Base-by-base conservation (phyloP, 2,329 filamentous ascomycete genomes). In the Penicillium sp. region DNA sequence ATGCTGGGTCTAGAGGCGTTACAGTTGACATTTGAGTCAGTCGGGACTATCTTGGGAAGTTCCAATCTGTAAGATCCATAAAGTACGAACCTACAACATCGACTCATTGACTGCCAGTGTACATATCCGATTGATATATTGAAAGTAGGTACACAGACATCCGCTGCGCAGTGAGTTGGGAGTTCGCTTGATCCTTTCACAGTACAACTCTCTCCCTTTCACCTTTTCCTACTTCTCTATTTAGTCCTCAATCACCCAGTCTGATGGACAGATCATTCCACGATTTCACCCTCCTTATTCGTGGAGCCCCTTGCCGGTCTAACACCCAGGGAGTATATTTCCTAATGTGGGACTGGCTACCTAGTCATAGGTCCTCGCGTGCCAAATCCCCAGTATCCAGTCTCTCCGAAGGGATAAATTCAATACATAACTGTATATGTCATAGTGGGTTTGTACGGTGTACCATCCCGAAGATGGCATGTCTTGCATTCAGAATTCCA, bases 221-320 rank as follows among this genome's bases (percentile, higher is more conserved):
- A n/a, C n/a, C n/a, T n/a, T n/a, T n/a, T n/a, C n/a, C n/a, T n/a
- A n/a, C n/a, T n/a, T n/a, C n/a, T n/a, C n/a, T n/a, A n/a, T n/a
- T n/a, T n/a, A n/a, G 5, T 7, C 38, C 14, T 39, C 19, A 10
- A 43, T 27, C 18, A 13, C 28, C 25, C 41, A n/a, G 11, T 25
- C n/a, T 49, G 46, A 56, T 50, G 50, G 49, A 53, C 27, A 41
- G 49, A 53, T 58, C 57, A 59, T 59, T 58, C 56, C 52, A 53
- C 54, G 54, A 53, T 54, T 16, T 37, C 16, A 41, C 22, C 29
- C 46, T 36, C 39, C 40, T 46, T 30, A 40, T 37, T 52, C 50
- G 41, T 48, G 43, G 46, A 27, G 38, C 35, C 46, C 45, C 49
- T 51, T 49, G 27, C 31, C 45, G 34, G 3, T 18, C 2, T 25